These are phyloP conservation scores for Alternaria arborescens DNA, from an alignment of 2,329 filamentous ascomycete genomes.

Conservation along the genomic window DNA sequence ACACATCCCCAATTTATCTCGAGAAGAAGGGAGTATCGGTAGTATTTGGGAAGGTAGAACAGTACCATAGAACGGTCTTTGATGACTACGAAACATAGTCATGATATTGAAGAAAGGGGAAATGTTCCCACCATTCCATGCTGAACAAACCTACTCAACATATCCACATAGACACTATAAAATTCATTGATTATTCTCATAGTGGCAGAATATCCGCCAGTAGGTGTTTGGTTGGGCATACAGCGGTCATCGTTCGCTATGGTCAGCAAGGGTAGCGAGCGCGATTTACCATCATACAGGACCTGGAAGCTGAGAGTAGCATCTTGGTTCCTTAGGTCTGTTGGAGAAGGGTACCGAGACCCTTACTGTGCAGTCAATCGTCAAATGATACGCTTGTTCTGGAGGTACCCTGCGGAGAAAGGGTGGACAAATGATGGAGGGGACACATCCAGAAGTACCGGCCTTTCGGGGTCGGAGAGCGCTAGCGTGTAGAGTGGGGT, in stretches of 20 bases:
- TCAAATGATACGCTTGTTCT: background rate
- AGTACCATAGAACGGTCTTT: background rate
- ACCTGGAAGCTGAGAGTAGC: background rate
- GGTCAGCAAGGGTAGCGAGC: background rate
- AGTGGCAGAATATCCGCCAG: background rate
- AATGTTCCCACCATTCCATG: background rate
- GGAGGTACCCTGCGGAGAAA: background rate
- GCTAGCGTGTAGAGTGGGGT: slow-evolving; percentile 1
- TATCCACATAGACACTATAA: background rate
- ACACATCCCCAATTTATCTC: background rate
- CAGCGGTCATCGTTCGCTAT: background rate
- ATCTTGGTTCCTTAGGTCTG: background rate
- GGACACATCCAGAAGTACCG: background rate
- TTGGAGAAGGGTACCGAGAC: background rate
- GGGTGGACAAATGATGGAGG: background rate
- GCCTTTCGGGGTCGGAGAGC: background rate
- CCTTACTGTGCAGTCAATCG: background rate
- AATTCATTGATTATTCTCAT: background rate
- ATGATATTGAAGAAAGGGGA: background rate
- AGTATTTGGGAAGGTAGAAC: background rate
- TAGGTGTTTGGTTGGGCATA: background rate
- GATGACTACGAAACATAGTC: background rate
- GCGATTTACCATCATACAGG: background rate
- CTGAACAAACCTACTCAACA: background rate
- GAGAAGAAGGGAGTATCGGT: background rate